Percentiles rank a stretch among this genome's conserved stretches.
Conservation (phyloP, 345 rosid species). For the Linum usitatissimum region DNA sequence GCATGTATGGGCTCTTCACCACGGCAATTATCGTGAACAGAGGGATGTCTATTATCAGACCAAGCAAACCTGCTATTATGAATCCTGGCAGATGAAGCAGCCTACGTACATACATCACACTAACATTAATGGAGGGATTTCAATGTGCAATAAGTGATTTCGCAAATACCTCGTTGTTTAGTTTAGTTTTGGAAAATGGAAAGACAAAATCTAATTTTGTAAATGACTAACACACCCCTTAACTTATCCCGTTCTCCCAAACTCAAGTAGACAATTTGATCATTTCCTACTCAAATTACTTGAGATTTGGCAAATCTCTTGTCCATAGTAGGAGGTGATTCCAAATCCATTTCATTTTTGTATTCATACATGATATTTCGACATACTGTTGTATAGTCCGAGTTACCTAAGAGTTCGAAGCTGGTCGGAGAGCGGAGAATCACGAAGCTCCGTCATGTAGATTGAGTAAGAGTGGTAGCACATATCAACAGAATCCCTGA, state of each 20-base stretch:
- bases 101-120: constrained; percentile 21
- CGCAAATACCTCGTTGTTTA: too few species aligned
- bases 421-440: constrained; percentile 41
- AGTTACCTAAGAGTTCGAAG: constrained; percentile 56
- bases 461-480: constrained; percentile 62
- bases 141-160: too few species aligned
- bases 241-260: too few species aligned
- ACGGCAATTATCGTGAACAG: constrained; percentile 52
- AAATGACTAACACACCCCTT: too few species aligned
- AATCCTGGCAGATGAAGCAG: constrained; percentile 64
- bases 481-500: constrained; percentile 61
- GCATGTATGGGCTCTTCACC: constrained; percentile 63
- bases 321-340: too few species aligned
- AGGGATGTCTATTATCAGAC: constrained; percentile 56
- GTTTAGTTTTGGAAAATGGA: too few species aligned
- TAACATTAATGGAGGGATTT: background rate
- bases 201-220: too few species aligned
- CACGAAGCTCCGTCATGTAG: constrained; percentile 52
- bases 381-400: too few species aligned
- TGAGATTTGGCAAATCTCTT: too few species aligned
- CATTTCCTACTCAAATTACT: too few species aligned
- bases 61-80: constrained; percentile 57
- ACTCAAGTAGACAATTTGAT: too few species aligned
- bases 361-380: background rate
- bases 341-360: background rate